phyloP scores from a whole-genome alignment of 108 stramenopile species.

The Mayamaea pseudoterrestris region DNA sequence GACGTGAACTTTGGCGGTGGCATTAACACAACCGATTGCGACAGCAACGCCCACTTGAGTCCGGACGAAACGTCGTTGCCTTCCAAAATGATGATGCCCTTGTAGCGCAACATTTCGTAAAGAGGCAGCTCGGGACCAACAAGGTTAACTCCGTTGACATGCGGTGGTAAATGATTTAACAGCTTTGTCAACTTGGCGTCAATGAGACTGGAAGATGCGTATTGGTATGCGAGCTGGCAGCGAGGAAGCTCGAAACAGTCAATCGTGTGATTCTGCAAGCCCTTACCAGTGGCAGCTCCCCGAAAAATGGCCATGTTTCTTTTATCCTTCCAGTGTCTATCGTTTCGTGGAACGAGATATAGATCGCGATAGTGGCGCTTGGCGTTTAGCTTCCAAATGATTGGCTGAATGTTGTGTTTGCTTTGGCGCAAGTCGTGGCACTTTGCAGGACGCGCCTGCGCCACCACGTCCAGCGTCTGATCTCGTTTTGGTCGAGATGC shows the following conservation, averaged over 20 bases:
- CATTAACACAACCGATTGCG: conserved; percentile 35
- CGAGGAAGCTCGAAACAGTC: neutral
- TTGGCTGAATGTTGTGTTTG: too few relatives aligned
- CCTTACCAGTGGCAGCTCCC: neutral
- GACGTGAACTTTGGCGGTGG: conserved; percentile 23
- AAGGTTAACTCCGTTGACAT: conserved; percentile 23
- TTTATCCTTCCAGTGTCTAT: conserved; percentile 13
- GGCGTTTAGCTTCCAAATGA: conserved; percentile 10
- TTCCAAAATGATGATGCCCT: conserved; percentile 28
- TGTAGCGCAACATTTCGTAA: conserved; percentile 24
- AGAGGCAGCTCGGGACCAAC: conserved; percentile 11
- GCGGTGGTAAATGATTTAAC: conserved; percentile 14
- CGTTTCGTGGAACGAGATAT: conserved; percentile 1
- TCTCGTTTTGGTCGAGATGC: conserved; percentile 16
- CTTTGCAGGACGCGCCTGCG: too few relatives aligned
- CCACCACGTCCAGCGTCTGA: neutral
- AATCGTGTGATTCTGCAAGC: neutral
- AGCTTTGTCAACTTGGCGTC: conserved; percentile 31
- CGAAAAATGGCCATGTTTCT: conserved; percentile 11
- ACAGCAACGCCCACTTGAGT: conserved; percentile 30
- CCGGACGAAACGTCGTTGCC: conserved; percentile 41
- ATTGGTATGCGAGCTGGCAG: conserved; percentile 5
- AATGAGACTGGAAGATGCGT: neutral
- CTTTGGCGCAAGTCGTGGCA: too few relatives aligned
- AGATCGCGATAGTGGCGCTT: conserved; percentile 7